phyloP scores from a whole-genome alignment of 1,139 yeast species.

The Saccharomyces hybrid region DNA sequence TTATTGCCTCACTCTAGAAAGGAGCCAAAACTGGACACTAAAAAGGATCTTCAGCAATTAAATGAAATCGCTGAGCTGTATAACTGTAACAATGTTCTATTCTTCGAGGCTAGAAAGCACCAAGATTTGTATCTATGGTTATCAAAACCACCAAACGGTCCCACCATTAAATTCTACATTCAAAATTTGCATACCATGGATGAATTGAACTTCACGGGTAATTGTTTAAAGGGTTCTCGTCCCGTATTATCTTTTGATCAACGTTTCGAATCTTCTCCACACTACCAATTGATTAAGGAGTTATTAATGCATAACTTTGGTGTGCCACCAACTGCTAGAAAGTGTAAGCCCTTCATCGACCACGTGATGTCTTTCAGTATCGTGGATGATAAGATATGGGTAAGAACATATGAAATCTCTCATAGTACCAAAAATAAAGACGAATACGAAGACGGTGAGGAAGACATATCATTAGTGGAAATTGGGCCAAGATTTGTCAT shows the following conservation, averaged over 20 bases:
- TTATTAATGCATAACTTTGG: conserved; percentile 82
- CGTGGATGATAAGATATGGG: conserved; percentile 92
- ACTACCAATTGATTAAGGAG: conserved; percentile 72
- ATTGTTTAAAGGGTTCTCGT: conserved; percentile 90
- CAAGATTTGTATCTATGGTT: conserved; percentile 92
- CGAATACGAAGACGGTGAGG: conserved; percentile 38
- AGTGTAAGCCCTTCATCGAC: conserved; percentile 88
- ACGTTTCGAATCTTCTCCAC: conserved; percentile 59
- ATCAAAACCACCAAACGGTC: conserved; percentile 96
- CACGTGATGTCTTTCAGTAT: conserved; percentile 90
- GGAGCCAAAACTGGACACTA: conserved; percentile 92
- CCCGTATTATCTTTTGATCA: conserved; percentile 86
- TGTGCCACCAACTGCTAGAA: conserved; percentile 91
- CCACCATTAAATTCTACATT: conserved; percentile 86
- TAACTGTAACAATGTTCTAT: conserved; percentile 91
- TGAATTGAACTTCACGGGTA: conserved; percentile 95
- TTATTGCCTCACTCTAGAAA: conserved; percentile 92
- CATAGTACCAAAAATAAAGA: conserved; percentile 54
- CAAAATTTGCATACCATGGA: conserved; percentile 95
- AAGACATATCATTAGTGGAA: conserved; percentile 73
- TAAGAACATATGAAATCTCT: conserved; percentile 86
- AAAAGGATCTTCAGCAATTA: conserved; percentile 77
- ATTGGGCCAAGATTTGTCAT: conserved; percentile 95
- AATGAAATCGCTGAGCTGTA: conserved; percentile 95
- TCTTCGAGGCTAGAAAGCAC: conserved; percentile 94